phyloP scores from a whole-genome alignment of 2,329 filamentous ascomycete genomes.

The Xylariaceae sp. region DNA sequence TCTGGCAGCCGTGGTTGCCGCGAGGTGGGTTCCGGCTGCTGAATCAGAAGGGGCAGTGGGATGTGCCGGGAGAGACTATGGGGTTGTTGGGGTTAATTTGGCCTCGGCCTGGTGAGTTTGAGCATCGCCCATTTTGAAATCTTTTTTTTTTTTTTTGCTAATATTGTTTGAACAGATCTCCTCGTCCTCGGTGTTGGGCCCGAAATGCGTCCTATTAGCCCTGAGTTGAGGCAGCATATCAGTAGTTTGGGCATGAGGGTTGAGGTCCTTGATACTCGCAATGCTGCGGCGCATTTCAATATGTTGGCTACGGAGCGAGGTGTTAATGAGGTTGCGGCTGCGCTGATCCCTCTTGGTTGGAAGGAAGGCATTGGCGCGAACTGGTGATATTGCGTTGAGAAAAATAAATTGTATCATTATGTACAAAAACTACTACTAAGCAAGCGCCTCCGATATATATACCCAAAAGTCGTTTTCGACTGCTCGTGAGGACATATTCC shows the following conservation, averaged over 20 bases:
- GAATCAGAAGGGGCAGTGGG: slow-evolving; percentile 78
- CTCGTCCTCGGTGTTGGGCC: slow-evolving; percentile 84
- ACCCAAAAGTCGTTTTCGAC: too few relatives aligned
- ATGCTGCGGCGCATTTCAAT: slow-evolving; percentile 93
- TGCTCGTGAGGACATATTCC: too few relatives aligned
- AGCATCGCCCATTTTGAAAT: too few relatives aligned
- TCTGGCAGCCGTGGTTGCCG: slow-evolving; percentile 77
- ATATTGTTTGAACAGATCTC: slow-evolving; percentile 59
- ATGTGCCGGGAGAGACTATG: slow-evolving; percentile 67
- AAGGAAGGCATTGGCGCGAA: slow-evolving; percentile 52
- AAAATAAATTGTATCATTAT: too few relatives aligned
- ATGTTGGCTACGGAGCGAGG: slow-evolving; percentile 91
- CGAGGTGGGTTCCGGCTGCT: slow-evolving; percentile 44
- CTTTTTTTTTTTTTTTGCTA: too few relatives aligned
- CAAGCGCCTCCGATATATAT: too few relatives aligned
- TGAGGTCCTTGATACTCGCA: slow-evolving; percentile 87
- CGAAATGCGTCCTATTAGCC: slow-evolving; percentile 70
- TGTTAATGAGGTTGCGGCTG: slow-evolving; percentile 78
- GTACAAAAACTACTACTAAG: too few relatives aligned
- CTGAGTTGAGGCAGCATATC: slow-evolving; percentile 67
- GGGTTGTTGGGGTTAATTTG: slow-evolving; percentile 73
- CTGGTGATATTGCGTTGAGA: too few relatives aligned
- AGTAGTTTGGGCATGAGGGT: slow-evolving; percentile 76
- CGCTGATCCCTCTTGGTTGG: slow-evolving; percentile 84
- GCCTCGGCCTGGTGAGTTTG: slow-evolving; percentile 85